phyloP scores from a whole-genome alignment of 352 stramenopile genomes.

The Pythium rishiriense region DNA sequence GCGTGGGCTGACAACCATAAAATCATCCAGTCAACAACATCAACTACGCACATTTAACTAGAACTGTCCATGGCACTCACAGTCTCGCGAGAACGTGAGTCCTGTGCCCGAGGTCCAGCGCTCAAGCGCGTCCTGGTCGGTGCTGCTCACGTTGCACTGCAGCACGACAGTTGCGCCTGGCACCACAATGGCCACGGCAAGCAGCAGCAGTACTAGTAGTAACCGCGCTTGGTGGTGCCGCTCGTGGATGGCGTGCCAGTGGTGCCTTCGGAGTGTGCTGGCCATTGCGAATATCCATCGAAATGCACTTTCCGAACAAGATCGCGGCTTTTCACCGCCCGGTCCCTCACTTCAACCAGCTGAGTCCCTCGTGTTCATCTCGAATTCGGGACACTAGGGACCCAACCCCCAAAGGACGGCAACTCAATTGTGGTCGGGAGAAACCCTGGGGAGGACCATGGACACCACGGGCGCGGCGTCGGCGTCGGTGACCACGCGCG shows the following conservation, averaged over 20 bases:
- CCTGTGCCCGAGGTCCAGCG: slow-evolving; percentile 54
- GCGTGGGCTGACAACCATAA: no score
- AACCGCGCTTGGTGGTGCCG: no score
- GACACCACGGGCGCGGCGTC: slow-evolving; percentile 2
- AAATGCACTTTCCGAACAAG: no score
- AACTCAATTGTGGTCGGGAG: neutral
- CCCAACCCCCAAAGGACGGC: neutral
- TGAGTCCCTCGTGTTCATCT: neutral
- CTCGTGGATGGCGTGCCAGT: no score
- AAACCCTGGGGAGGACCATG: neutral
- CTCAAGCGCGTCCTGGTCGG: slow-evolving; percentile 39
- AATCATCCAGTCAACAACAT: no score
- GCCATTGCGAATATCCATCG: no score
- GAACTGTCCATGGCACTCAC: slow-evolving; percentile 39
- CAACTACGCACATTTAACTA: no score
- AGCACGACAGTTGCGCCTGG: slow-evolving; percentile 16
- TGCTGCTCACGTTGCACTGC: slow-evolving; percentile 52
- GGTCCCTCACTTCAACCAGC: slow-evolving; percentile 1
- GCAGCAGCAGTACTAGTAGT: neutral
- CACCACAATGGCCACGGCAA: neutral
- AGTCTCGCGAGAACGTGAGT: slow-evolving; percentile 71
- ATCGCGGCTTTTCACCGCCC: slow-evolving; percentile 1
- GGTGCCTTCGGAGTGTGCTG: no score
- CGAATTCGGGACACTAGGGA: neutral
- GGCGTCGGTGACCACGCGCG: slow-evolving; percentile 1